These are phyloP conservation scores for Serpula lacrymans DNA, from an alignment of 768 basidiomycete species.

Conservation along the genomic window DNA sequence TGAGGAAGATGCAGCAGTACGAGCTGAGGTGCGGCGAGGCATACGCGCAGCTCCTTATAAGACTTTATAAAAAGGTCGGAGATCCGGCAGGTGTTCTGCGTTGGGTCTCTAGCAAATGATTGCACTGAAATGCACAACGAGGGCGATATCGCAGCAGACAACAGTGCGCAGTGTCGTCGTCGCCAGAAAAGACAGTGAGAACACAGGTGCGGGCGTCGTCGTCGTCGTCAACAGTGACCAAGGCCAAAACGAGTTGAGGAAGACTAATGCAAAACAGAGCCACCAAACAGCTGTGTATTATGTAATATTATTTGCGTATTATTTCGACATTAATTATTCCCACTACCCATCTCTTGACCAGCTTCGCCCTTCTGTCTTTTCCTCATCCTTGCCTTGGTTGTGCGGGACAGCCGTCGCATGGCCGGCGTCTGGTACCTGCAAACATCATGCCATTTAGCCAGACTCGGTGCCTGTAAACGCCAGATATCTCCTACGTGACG, in stretches of 20 bases:
- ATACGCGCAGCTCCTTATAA: constrained; percentile 39
- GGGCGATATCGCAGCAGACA: too few species aligned
- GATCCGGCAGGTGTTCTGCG: constrained; percentile 32
- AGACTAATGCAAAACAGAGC: too few species aligned
- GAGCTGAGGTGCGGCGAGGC: constrained; percentile 55
- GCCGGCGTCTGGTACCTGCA: constrained; percentile 56
- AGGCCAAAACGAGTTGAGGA: too few species aligned
- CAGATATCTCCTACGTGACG: constrained; percentile 47
- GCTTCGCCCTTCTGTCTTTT: constrained; percentile 38
- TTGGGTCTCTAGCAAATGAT: too few species aligned
- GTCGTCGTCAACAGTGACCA: too few species aligned
- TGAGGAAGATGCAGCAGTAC: constrained; percentile 27
- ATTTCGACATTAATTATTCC: constrained; percentile 16
- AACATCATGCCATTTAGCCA: constrained; percentile 7
- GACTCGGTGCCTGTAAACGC: not conserved
- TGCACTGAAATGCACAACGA: too few species aligned
- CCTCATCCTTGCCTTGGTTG: constrained; percentile 53
- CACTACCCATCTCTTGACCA: constrained; percentile 5
- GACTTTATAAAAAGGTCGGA: constrained; percentile 36
- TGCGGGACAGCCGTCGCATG: constrained; percentile 51
- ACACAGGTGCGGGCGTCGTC: too few species aligned
- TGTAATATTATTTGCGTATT: too few species aligned
- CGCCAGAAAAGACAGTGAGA: too few species aligned
- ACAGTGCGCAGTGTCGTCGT: too few species aligned
- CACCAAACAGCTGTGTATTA: too few species aligned